phyloP scores from a whole-genome alignment of 2,329 filamentous ascomycete species.

The Arthrobotrys iridis region DNA sequence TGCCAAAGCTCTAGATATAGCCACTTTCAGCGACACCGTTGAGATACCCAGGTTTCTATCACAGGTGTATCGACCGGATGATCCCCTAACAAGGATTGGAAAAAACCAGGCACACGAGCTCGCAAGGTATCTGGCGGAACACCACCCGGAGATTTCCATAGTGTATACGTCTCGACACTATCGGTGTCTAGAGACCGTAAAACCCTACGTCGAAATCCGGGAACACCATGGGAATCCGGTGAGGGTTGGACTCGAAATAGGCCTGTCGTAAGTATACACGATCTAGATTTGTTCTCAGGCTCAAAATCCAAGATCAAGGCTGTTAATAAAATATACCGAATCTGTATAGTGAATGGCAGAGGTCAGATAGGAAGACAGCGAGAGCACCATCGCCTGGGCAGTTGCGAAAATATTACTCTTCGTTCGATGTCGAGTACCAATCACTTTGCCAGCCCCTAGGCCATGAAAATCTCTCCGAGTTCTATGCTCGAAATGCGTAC shows the following conservation, averaged over 20 bases:
- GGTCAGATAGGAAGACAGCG: not conserved
- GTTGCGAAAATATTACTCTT: not conserved
- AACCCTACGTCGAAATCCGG: not conserved
- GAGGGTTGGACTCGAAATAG: slow-evolving; percentile 11
- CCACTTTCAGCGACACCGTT: not conserved
- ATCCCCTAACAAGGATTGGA: not conserved
- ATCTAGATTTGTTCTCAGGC: not conserved
- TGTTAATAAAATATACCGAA: not conserved
- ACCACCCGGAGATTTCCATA: not conserved
- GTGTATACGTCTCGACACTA: slow-evolving; percentile 17
- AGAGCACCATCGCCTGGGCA: not conserved
- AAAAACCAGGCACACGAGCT: slow-evolving; percentile 4
- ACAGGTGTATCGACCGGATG: not conserved
- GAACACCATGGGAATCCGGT: not conserved
- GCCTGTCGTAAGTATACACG: not conserved
- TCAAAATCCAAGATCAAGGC: not conserved
- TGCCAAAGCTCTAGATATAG: not conserved
- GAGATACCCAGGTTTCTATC: not conserved
- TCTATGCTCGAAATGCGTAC: slow-evolving; percentile 1
- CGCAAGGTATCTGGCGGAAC: not conserved
- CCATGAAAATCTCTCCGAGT: slow-evolving; percentile 11
- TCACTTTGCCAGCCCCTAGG: not conserved
- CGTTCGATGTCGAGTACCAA: slow-evolving; percentile 3
- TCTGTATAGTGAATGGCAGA: slow-evolving; percentile 6
- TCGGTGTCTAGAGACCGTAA: slow-evolving; percentile 11